Evolutionary conservation across 495 filamentous ascomycete genomes (phyloP).

Genomic region (Podospora australis): DNA sequence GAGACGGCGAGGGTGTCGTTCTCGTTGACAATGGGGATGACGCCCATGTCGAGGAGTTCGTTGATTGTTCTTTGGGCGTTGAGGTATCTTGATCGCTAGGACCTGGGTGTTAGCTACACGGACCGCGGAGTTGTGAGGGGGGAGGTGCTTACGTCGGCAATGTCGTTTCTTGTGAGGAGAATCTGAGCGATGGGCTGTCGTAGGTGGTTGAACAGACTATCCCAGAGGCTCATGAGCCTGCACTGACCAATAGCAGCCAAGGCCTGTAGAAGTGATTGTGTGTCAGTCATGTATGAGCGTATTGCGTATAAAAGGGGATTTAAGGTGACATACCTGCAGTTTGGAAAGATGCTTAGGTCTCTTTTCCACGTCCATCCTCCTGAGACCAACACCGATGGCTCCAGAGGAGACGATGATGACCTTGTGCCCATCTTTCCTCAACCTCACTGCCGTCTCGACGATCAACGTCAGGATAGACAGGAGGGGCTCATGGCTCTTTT

Average conservation of each 20-base stretch:
- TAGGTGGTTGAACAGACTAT: slow-evolving; percentile 80
- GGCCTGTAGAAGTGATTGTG: slow-evolving; percentile 51
- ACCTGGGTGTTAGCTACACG: background rate
- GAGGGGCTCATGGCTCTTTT: slow-evolving; percentile 94
- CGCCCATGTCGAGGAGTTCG: slow-evolving; percentile 88
- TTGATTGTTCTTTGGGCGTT: slow-evolving; percentile 93
- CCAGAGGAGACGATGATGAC: slow-evolving; percentile 95
- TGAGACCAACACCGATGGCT: slow-evolving; percentile 87
- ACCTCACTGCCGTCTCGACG: slow-evolving; percentile 80
- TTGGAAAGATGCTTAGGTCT: slow-evolving; percentile 82
- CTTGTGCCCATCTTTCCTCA: slow-evolving; percentile 84
- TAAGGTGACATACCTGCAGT: slow-evolving; percentile 53
- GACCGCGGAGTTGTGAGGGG: too few species aligned
- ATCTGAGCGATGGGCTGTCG: slow-evolving; percentile 90
- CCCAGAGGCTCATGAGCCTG: slow-evolving; percentile 91
- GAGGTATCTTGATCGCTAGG: slow-evolving; percentile 80
- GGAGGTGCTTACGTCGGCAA: slow-evolving; percentile 67
- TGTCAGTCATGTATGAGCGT: background rate
- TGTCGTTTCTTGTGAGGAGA: slow-evolving; percentile 91
- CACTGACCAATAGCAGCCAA: slow-evolving; percentile 95
- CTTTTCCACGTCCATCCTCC: slow-evolving; percentile 82
- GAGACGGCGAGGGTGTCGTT: slow-evolving; percentile 95
- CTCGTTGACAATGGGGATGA: slow-evolving; percentile 97
- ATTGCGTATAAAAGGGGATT: background rate
- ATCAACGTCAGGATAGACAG: slow-evolving; percentile 84